Conservation (phyloP, 768 basidiomycete species). For the Strobilomyces dryophilus region DNA sequence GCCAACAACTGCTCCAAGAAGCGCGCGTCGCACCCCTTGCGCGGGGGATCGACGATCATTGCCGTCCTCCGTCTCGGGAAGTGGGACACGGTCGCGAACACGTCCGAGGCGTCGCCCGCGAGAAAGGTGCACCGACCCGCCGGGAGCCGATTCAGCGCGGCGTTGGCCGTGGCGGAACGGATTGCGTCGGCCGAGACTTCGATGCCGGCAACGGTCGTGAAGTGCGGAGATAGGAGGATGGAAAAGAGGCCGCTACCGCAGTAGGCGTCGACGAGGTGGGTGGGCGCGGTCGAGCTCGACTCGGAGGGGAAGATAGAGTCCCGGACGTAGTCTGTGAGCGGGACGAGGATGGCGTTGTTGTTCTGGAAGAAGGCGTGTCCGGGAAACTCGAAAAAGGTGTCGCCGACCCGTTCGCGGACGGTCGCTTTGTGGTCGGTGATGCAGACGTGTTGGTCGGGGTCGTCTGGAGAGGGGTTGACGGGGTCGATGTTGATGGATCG, state of each 20-base stretch:
- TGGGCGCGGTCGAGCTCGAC: constrained; percentile 34
- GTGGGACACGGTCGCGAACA: constrained; percentile 62
- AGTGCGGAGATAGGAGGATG: constrained; percentile 73
- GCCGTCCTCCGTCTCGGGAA: constrained; percentile 68
- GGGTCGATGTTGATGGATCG: constrained; percentile 21
- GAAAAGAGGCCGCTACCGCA: constrained; percentile 89
- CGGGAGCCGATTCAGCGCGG: constrained; percentile 56
- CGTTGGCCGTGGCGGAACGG: constrained; percentile 62
- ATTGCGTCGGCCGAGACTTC: constrained; percentile 79
- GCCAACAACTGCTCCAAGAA: constrained; percentile 73
- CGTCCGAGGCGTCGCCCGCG: constrained; percentile 81
- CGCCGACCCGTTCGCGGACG: constrained; percentile 82
- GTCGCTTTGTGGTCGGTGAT: constrained; percentile 77
- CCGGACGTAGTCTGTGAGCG: constrained; percentile 80
- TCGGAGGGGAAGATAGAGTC: constrained; percentile 56
- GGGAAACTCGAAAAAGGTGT: constrained; percentile 76
- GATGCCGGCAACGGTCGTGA: constrained; percentile 79
- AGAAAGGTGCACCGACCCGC: constrained; percentile 59
- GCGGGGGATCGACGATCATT: constrained; percentile 84
- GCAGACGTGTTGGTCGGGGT: constrained; percentile 64
- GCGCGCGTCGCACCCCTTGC: constrained; percentile 86
- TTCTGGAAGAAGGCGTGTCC: constrained; percentile 97
- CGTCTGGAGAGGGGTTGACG: constrained; percentile 30
- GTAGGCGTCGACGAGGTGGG: constrained; percentile 93
- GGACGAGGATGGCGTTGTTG: constrained; percentile 88